Evolutionary conservation across 2,329 filamentous ascomycete species (phyloP).

Genomic region (Dryadomyces quercivorus): DNA sequence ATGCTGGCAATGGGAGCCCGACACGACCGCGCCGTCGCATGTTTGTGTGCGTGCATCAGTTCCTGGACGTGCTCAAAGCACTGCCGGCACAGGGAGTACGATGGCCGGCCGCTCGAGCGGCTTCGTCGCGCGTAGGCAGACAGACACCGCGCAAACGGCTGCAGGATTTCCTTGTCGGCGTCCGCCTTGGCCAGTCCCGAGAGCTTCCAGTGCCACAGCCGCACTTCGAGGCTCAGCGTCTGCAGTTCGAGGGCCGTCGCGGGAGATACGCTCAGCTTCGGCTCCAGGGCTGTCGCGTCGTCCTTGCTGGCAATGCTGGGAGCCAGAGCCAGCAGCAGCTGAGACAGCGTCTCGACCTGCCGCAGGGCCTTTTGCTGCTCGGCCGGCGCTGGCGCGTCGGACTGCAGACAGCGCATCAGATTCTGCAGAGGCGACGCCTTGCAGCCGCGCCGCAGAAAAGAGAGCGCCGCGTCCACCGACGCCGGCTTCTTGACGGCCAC

Average conservation of each 20-base stretch:
- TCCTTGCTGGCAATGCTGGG: slow-evolving; percentile 54
- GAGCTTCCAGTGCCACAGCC: slow-evolving; percentile 54
- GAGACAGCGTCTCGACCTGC: slow-evolving; percentile 55
- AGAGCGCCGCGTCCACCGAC: slow-evolving; percentile 44
- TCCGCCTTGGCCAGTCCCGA: slow-evolving; percentile 43
- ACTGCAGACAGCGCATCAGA: slow-evolving; percentile 31
- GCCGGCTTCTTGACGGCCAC: slow-evolving; percentile 45
- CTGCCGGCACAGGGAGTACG: slow-evolving; percentile 27
- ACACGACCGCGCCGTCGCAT: slow-evolving; percentile 23
- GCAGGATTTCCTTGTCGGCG: slow-evolving; percentile 50
- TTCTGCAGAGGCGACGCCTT: slow-evolving; percentile 46
- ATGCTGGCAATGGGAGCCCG: slow-evolving; percentile 33
- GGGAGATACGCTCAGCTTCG: slow-evolving; percentile 43
- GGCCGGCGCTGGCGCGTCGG: slow-evolving; percentile 20
- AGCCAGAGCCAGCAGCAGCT: slow-evolving; percentile 51
- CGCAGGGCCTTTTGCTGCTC: slow-evolving; percentile 46
- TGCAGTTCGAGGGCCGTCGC: slow-evolving; percentile 50
- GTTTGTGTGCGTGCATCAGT: slow-evolving; percentile 18
- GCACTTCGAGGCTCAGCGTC: slow-evolving; percentile 45
- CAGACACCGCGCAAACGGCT: slow-evolving; percentile 52
- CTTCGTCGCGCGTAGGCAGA: slow-evolving; percentile 46
- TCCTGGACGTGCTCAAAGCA: slow-evolving; percentile 25
- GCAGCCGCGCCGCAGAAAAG: slow-evolving; percentile 39
- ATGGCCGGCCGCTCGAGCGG: slow-evolving; percentile 19
- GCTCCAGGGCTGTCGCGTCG: slow-evolving; percentile 42